Evolutionary conservation across 2,329 filamentous ascomycete genomes (phyloP), one percentile per base, ranked within the genome.

Genomic region (Juglanconis juglandina): DNA sequence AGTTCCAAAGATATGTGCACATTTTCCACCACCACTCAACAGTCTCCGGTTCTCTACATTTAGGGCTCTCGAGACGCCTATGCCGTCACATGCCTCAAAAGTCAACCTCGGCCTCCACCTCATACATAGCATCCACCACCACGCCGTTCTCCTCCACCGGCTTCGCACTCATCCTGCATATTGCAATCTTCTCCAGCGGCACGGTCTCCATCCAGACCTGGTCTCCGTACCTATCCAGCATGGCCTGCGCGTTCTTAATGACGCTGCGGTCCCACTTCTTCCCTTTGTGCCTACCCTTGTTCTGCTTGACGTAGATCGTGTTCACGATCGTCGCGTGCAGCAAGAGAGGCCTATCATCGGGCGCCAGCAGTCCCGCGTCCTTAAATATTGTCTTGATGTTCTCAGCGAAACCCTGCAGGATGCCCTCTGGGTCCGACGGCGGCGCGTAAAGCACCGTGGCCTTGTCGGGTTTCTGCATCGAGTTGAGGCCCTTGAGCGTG

Each of bases 111-210:
- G 76, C 81, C 65, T 76, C 83, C 8, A 82, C 79, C 64, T 82
- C 80, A 62, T 86, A 86, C 11, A 71, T 79, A 64, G 77, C 78
- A 57, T 83, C 81, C 9, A 80, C 82, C 2, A 81, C 78, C 24
- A 70, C 69, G 1, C 75, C 75, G 41, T 81, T 75, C 7, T 82
- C 76, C 34, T 85, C 73, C 17, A 76, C 76, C 67, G 83, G 86
- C 78, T 87, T 89, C 9, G 92, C 92, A 0, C 93, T 92, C 93
- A 97, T 96, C 70, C 85, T 87, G 71, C 92, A 97, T 42, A 97
- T 87, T 53, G 88, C 87, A 46, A 97, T 75, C 61, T 79, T 83
- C 59, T 91, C 85, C n/a, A 96, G 71, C 14, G 78, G 76, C 32
- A 94, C 77, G 54, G 85, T 76, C 57, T 85, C 78, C 66, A 90